A percentile compares a stretch with the other conserved stretches of the same genome.
Evolutionary conservation across 176 grass and related monocot genomes (phyloP).

Genomic region (Oryza meridionalis): DNA sequence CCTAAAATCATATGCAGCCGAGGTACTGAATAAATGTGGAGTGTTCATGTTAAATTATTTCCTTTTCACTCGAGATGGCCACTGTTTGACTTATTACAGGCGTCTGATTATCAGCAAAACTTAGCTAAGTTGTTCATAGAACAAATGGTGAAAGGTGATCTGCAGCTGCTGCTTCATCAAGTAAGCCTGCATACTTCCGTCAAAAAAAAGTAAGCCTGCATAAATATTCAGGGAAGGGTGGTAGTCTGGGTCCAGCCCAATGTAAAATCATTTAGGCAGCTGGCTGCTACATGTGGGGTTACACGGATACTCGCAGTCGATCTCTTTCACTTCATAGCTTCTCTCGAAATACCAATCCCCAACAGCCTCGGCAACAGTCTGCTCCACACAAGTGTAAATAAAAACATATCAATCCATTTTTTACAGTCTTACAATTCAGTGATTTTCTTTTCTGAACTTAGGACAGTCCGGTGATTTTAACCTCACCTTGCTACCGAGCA

Average conservation of each 20-base stretch:
- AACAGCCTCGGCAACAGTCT: constrained; percentile 66
- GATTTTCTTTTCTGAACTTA: not conserved
- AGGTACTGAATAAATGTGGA: not conserved
- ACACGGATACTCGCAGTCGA: constrained; percentile 68
- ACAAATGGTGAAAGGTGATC: not conserved
- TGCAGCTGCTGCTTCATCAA: not conserved
- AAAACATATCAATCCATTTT: not conserved
- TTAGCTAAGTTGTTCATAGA: not conserved
- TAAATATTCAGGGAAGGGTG: not conserved
- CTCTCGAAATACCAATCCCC: constrained; percentile 85
- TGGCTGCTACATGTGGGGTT: constrained; percentile 59
- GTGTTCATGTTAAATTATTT: not conserved
- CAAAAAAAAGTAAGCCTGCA: not conserved
- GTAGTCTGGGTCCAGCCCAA: not conserved
- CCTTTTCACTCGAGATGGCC: not conserved
- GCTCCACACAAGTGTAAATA: not conserved
- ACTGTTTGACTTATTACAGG: not conserved
- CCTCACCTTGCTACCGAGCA: constrained; percentile 48
- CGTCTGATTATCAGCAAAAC: not conserved
- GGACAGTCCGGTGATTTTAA: not conserved
- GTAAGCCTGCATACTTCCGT: not conserved
- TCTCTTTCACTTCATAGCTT: constrained; percentile 34
- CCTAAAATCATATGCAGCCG: not conserved
- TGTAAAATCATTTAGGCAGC: constrained; percentile 30
- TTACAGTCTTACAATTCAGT: not conserved